Base-by-base conservation (phyloP, 805 yeast genomes). In the Barnettozyma botsteinii region DNA sequence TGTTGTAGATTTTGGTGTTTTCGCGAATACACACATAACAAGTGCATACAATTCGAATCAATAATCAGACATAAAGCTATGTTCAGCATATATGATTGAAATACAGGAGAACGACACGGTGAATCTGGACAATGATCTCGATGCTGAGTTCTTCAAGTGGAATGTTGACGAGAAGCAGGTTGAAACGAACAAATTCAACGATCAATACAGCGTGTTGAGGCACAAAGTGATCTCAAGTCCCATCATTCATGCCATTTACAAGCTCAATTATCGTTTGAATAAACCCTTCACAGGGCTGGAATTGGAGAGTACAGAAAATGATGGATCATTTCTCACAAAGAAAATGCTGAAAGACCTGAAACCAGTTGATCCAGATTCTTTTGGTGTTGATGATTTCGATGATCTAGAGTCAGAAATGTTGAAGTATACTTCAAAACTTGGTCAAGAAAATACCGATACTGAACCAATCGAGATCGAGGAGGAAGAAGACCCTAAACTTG, bases 201-300 rank as follows among this genome's bases (percentile, higher is more conserved):
- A 30, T n/a, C 40, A 45, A 24, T 42, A 50, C 32, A 37, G 45
- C 7, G 62, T 52, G 34, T 40, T 60, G 27, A 64, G 62, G 45
- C 61, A 64, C 42, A 66, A 69, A 11, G 45, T 72, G n/a, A 48
- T 67, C 26, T 61, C 61, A 14, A 65, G 73, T 14, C 72, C 76
- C 2, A 52, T 65, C 2, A 51, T 69, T 22, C 49, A 52, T 20
- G 52, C 57, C 15, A 59, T 71, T 19, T 57, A 60, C 42, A 61
- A 62, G 11, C 37, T 71, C 12, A 43, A 22, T 8, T 49, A 35
- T 38, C 26, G 48, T 5, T n/a, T 31, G 4, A 45, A 46, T 24
- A 54, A 55, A 29, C 45, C 49, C 11, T 11, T 47, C 7, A 38
- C 44, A 17, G 59, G 57, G 1, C 40, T 54, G 18, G 49, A 41